Evolutionary conservation across 352 stramenopile genomes (phyloP).

Genomic region (Lagenidium giganteum): DNA sequence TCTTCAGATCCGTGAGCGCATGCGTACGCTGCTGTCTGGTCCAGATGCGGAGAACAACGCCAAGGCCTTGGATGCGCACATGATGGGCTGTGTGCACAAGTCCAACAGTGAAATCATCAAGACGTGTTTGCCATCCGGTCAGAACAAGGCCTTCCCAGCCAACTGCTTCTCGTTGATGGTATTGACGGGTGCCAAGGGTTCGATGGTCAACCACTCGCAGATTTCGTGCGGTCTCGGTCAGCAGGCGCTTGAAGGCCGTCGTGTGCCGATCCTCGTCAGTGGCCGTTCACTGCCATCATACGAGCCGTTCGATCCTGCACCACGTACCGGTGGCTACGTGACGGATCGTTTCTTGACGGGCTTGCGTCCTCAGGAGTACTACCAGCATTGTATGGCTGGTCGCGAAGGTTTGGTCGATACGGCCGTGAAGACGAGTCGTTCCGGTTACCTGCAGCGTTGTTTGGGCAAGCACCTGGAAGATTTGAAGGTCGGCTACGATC

Average conservation of each 20-base stretch:
- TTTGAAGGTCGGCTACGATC: constrained; percentile 97
- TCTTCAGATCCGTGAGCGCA: constrained; percentile 61
- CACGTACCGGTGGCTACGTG: constrained; percentile 98
- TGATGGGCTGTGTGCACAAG: constrained; percentile 87
- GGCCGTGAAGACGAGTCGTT: constrained; percentile 99
- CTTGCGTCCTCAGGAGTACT: constrained; percentile 97
- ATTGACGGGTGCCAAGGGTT: constrained; percentile 98
- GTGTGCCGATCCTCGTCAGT: constrained; percentile 97
- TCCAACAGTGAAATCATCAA: constrained; percentile 98
- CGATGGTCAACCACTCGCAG: constrained; percentile 99
- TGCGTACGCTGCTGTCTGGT: constrained; percentile 68
- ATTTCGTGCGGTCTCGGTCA: constrained; percentile 99
- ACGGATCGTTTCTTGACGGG: constrained; percentile 99
- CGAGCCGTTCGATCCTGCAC: constrained; percentile 95
- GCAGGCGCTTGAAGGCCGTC: constrained; percentile 98
- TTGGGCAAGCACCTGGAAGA: constrained; percentile 99
- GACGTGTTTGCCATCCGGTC: constrained; percentile 95
- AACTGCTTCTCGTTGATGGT: constrained; percentile 99
- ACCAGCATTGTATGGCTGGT: constrained; percentile 99
- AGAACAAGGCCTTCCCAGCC: constrained; percentile 96
- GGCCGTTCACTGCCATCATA: constrained; percentile 98
- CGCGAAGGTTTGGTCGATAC: constrained; percentile 98
- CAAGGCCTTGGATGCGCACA: constrained; percentile 81
- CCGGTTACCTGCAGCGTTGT: constrained; percentile 99
- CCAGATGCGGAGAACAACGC: constrained; percentile 70